Conservation (phyloP, 257 asterid genomes). For the Thymus quinquecostatus region DNA sequence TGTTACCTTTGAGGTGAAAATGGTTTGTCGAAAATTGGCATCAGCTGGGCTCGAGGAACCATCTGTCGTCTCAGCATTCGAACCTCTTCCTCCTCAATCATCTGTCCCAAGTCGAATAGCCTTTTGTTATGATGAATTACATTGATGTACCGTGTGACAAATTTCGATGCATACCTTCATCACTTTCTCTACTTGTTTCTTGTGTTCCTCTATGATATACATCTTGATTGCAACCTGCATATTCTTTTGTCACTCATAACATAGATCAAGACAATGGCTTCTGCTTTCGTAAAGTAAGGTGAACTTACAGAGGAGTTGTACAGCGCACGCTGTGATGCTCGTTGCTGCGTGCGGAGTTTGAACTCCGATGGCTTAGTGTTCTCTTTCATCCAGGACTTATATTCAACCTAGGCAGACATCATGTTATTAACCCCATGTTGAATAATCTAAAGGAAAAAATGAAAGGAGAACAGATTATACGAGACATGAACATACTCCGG, state of each 20-base stretch:
- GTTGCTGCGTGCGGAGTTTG: slow-evolving; percentile 76
- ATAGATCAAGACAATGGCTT: background rate
- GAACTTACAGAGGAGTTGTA: slow-evolving; percentile 64
- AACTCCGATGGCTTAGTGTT: slow-evolving; percentile 62
- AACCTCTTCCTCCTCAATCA: slow-evolving; percentile 79
- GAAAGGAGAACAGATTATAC: background rate
- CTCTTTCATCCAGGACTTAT: slow-evolving; percentile 54
- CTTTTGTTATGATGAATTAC: background rate
- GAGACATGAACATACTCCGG: slow-evolving; percentile 33
- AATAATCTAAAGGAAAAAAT: too few relatives aligned
- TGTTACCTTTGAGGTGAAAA: slow-evolving; percentile 72
- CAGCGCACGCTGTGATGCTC: slow-evolving; percentile 72
- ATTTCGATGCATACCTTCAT: slow-evolving; percentile 51
- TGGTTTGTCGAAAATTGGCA: slow-evolving; percentile 78
- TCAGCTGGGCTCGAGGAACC: slow-evolving; percentile 86
- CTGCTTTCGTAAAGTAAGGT: background rate
- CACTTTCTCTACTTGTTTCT: slow-evolving; percentile 64
- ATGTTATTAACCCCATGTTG: too few relatives aligned
- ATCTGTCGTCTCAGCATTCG: slow-evolving; percentile 66
- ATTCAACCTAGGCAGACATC: slow-evolving; percentile 30
- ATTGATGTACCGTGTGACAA: background rate
- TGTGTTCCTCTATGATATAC: slow-evolving; percentile 57
- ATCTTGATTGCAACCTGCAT: slow-evolving; percentile 63
- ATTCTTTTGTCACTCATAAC: background rate
- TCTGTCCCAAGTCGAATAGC: slow-evolving; percentile 36